These are phyloP conservation scores for Ascosphaera apis DNA, from an alignment of 2,329 filamentous ascomycete genomes.

Conservation along the genomic window DNA sequence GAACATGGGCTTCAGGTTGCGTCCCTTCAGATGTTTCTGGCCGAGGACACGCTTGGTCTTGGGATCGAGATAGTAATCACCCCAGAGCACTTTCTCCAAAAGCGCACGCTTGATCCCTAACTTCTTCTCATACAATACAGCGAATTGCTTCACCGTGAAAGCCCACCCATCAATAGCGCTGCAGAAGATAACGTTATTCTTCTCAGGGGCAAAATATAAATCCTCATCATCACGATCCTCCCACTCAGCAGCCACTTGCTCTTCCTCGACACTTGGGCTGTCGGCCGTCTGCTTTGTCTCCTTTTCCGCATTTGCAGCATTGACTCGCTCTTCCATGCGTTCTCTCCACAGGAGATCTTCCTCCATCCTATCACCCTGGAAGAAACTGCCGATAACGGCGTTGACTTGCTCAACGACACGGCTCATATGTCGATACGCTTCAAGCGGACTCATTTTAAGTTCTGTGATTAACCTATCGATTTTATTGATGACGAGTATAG, in stretches of 20 bases:
- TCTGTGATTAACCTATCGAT: conserved; percentile 90
- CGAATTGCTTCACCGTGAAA: conserved; percentile 88
- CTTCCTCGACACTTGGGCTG: conserved; percentile 26
- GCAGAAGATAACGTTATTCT: conserved; percentile 97
- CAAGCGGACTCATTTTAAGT: conserved; percentile 71
- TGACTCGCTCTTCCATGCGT: conserved; percentile 66
- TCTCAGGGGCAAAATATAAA: conserved; percentile 92
- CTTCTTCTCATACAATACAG: conserved; percentile 84
- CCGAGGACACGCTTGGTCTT: conserved; percentile 89
- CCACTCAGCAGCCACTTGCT: conserved; percentile 37
- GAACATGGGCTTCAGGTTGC: conserved; percentile 86
- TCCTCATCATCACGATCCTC: conserved; percentile 90
- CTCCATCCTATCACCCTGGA: conserved; percentile 95
- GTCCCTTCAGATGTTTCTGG: conserved; percentile 77
- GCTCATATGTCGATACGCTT: conserved; percentile 73
- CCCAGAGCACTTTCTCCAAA: conserved; percentile 90
- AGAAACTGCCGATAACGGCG: conserved; percentile 90
- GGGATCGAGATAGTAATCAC: conserved; percentile 85
- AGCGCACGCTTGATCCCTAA: conserved; percentile 73
- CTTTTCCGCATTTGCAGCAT: conserved; percentile 39
- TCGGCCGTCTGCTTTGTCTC: conserved; percentile 19
- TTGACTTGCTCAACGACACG: conserved; percentile 91
- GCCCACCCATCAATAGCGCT: conserved; percentile 98
- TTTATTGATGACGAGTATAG: conserved; percentile 90
- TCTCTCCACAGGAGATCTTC: conserved; percentile 93